Conservation (phyloP, 169 alveolate species). For the Plasmodium gallinaceum region DNA sequence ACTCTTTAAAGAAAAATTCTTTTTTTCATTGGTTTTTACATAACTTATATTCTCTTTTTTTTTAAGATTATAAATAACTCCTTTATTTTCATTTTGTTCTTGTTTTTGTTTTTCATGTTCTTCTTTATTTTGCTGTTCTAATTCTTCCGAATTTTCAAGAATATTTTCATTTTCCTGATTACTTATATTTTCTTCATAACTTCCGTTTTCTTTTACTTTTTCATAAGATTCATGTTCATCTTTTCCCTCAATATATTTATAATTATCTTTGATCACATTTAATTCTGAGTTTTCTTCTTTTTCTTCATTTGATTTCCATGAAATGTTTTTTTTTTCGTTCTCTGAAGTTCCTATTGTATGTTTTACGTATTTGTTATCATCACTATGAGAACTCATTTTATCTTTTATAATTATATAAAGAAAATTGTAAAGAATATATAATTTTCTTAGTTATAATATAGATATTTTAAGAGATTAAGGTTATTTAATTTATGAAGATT, state of each 20-base stretch:
- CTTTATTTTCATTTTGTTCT: not conserved
- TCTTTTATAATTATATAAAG: too few species aligned
- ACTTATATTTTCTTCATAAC: not conserved
- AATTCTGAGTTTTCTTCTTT: not conserved
- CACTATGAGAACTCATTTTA: too few species aligned
- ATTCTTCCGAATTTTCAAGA: not conserved
- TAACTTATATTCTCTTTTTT: not conserved
- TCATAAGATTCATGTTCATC: not conserved
- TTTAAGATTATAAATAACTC: not conserved
- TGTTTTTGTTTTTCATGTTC: not conserved
- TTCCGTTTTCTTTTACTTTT: not conserved
- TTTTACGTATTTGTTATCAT: too few species aligned
- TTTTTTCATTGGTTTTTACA: not conserved
- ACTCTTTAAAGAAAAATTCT: not conserved
- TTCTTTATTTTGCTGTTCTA: not conserved
- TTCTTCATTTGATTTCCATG: not conserved
- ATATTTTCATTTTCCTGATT: not conserved
- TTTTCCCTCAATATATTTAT: not conserved
- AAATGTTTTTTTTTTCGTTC: not conserved
- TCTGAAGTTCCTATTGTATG: not conserved
- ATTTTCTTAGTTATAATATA: too few species aligned
- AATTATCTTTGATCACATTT: not conserved
- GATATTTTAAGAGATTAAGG: too few species aligned
- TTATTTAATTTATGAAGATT: too few species aligned
- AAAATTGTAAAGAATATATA: too few species aligned